phyloP scores from a whole-genome alignment of 257 asterid genomes.

The Fraxinus quadrangulata region DNA sequence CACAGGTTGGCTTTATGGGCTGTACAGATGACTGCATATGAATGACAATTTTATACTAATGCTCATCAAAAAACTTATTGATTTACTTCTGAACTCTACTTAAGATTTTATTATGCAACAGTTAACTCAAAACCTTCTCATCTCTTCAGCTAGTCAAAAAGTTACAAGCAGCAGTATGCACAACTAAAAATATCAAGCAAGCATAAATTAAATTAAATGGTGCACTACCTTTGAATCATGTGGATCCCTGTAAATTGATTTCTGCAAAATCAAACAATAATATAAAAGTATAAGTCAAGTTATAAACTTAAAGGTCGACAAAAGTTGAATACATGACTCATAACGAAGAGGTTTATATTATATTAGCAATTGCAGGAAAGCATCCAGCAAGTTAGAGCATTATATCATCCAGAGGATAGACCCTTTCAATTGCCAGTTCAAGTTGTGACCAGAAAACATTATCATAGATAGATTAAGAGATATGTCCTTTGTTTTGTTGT shows the following conservation, averaged over 20 bases:
- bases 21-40: not conserved
- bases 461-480: constrained; percentile 1
- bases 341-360: constrained; percentile 7
- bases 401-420: not conserved
- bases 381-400: not conserved
- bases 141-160: constrained; percentile 22
- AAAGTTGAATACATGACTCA: not conserved
- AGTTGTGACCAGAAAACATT: not conserved
- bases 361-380: not conserved
- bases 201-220: constrained; percentile 9
- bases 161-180: constrained; percentile 9
- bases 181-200: constrained; percentile 1
- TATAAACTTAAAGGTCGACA: not conserved
- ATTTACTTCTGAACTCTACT: constrained; percentile 4
- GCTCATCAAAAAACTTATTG: not conserved
- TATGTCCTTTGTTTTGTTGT: not conserved
- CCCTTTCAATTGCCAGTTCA: constrained; percentile 1
- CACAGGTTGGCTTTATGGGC: not conserved
- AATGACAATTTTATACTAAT: not conserved
- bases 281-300: constrained; percentile 26
- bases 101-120: not conserved
- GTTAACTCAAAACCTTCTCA: not conserved
- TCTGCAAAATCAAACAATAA: constrained; percentile 52
- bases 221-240: constrained; percentile 64
- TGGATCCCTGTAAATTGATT: constrained; percentile 80